A percentile compares a stretch with the other conserved stretches of the same genome.
Evolutionary conservation across 2,329 filamentous ascomycete genomes (phyloP).

Genomic region (Fusarium nelsonii): DNA sequence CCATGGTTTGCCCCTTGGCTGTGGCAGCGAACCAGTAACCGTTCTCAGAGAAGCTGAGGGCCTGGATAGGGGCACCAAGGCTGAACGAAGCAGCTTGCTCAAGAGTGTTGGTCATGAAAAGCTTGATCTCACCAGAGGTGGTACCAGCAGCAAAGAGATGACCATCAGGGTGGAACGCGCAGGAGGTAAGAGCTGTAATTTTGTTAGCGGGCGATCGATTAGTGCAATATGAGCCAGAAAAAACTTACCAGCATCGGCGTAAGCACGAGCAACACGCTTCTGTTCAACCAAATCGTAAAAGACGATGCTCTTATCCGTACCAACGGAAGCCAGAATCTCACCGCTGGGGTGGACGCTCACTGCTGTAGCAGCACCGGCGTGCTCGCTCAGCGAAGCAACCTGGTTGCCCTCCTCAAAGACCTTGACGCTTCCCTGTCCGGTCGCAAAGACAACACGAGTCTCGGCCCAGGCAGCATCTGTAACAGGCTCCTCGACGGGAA

Average conservation of each 20-base stretch:
- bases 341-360: slow-evolving; percentile 86
- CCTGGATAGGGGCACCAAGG: slow-evolving; percentile 76
- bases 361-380: slow-evolving; percentile 83
- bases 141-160: slow-evolving; percentile 90
- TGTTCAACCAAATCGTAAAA: slow-evolving; percentile 82
- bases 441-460: slow-evolving; percentile 77
- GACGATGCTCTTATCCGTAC: slow-evolving; percentile 90
- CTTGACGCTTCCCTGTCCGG: slow-evolving; percentile 81
- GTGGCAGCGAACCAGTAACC: slow-evolving; percentile 94
- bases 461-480: slow-evolving; percentile 75
- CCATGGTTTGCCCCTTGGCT: slow-evolving; percentile 79
- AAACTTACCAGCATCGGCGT: slow-evolving; percentile 80
- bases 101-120: slow-evolving; percentile 88
- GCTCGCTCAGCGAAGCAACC: slow-evolving; percentile 78
- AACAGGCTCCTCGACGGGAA: slow-evolving; percentile 76
- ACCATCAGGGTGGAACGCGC: slow-evolving; percentile 95
- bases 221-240: background rate
- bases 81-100: slow-evolving; percentile 80
- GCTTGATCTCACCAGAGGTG: slow-evolving; percentile 82
- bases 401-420: slow-evolving; percentile 80
- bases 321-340: slow-evolving; percentile 86
- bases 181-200: slow-evolving; percentile 75
- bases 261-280: slow-evolving; percentile 81
- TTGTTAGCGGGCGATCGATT: slow-evolving; percentile 10
- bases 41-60: slow-evolving; percentile 92